Base-by-base conservation (phyloP, 1,284 basidiomycete genomes). In the Schizophyllum commune region DNA sequence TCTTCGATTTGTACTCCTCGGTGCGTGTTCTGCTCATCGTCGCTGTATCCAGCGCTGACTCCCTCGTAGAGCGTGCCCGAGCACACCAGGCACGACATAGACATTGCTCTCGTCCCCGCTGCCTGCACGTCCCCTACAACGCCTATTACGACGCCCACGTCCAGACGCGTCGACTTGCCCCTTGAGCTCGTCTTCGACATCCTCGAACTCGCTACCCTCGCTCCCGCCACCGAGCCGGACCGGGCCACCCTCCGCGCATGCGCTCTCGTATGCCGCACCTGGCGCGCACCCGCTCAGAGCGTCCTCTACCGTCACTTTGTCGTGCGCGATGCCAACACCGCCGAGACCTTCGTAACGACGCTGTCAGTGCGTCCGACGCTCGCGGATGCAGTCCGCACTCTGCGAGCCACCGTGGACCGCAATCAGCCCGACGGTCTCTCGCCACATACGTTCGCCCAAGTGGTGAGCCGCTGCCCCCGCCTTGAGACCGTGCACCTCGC, bases 181-280 rank as follows among this genome's bases (percentile, higher is more conserved):
- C 74, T 84, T 62, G 88, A 89, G 72, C 68, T 90, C 59, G 78
- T 85, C 54, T 72, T 86, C 62, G 69, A 77, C 64, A 83, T 90
- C 70, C 78, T 89, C 63, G 84, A 88, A 69, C 70, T 75, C 19
- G 80, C 82, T 1, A 80, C 75, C 61, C 72, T 75, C 61, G 73
- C 77, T 60, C 72, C 77, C 22, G 69, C 75, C 53, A 60, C 70
- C n/a, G 65, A 74, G 21, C 68, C 74, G 2, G 74, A 82, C 67
- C 67, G 69, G 58, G 65, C 65, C 17, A 62, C 86, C 39, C 77
- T 89, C 57, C 71, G 69, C 58, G 71, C 76, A 58, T 86, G 81
- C 66, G 73, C 86, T 0, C 78, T 88, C 56, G 85, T 90, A 27
- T 88, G 80, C 76, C 78, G 75, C 68, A 75, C 79, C 33, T 90